Base-by-base conservation (phyloP, 176 grass and related monocot species). In the Themeda triandra region DNA sequence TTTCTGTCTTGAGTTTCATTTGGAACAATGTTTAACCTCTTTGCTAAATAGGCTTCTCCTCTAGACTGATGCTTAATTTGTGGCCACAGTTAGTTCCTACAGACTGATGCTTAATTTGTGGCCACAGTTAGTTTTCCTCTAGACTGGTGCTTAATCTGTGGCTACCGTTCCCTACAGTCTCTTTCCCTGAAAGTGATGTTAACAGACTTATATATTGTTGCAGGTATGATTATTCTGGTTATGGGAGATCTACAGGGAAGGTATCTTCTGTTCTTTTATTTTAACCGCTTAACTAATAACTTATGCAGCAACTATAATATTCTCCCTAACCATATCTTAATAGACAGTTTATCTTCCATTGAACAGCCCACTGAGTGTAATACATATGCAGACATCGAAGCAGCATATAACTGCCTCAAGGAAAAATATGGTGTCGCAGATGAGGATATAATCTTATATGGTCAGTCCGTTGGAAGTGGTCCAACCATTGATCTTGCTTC, bases 331-430 rank as follows among this genome's bases (percentile, higher is more conserved):
- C 78, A 83, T 83, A 75, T 86, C 70, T 80, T 92, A 93, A 87
- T 87, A 86, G 82, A 75, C 39, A 82, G 10, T 87, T 87, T 82
- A 82, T 90, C 85, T 90, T 90, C 53, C 78, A 88, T 90, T 84
- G 88, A 90, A 91, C 91, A 97, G 94, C 92, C 92, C 75, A 90
- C 89, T 73, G 94, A 97, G 85, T 94, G 85, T 91, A 97, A 97
- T 86, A 97, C 94, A 77, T 97, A 97, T 93, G 89, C 91, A 92
- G 94, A 97, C 90, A 94, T 97, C 71, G 92, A 97, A 91, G 89
- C 94, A 82, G 92, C 90, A 78, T 92, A 97, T 87, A 92, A 86
- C 80, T 97, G 94, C 85, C 89, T 97, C 80, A 97, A 92, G 85
- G 92, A 90, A 83, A 93, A 97, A 69, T 97, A 94, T 78, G 83